These are phyloP conservation scores for Monilinia aucupariae DNA, from an alignment of 2,329 filamentous ascomycete species.

Conservation along the genomic window DNA sequence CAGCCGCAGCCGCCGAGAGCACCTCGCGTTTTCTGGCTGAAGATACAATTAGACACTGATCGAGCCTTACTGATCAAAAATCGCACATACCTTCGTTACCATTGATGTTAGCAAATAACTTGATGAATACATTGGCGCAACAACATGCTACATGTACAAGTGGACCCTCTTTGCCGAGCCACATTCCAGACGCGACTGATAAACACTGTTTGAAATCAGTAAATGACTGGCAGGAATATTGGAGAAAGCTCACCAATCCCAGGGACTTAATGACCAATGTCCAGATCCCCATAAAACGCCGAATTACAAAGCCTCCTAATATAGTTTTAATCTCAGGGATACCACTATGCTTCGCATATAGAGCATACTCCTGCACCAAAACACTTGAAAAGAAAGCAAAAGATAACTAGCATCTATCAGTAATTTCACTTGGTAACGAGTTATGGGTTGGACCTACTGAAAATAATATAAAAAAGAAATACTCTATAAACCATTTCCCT, in stretches of 20 bases:
- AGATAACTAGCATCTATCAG: constrained; percentile 48
- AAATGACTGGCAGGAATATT: background rate
- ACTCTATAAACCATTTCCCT: constrained; percentile 78
- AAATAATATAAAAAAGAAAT: constrained; percentile 78
- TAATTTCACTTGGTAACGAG: background rate
- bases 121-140: constrained; percentile 91
- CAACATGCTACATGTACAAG: constrained; percentile 95
- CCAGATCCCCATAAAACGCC: constrained; percentile 79
- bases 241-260: constrained; percentile 58
- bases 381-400: constrained; percentile 74
- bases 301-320: constrained; percentile 87
- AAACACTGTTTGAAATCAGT: constrained; percentile 57
- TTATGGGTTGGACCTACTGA: constrained; percentile 53
- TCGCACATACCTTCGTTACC: constrained; percentile 68
- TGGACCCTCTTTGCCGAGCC: constrained; percentile 94
- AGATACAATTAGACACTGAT: background rate
- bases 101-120: constrained; percentile 74
- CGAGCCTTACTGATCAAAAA: background rate
- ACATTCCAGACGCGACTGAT: constrained; percentile 88
- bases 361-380: constrained; percentile 76
- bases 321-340: constrained; percentile 98
- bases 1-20: constrained; percentile 78
- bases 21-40: constrained; percentile 87
- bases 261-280: constrained; percentile 85
- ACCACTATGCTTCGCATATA: constrained; percentile 88